These are phyloP conservation scores for Brassica balearica DNA, from an alignment of 441 rosid genomes.

Conservation along the genomic window DNA sequence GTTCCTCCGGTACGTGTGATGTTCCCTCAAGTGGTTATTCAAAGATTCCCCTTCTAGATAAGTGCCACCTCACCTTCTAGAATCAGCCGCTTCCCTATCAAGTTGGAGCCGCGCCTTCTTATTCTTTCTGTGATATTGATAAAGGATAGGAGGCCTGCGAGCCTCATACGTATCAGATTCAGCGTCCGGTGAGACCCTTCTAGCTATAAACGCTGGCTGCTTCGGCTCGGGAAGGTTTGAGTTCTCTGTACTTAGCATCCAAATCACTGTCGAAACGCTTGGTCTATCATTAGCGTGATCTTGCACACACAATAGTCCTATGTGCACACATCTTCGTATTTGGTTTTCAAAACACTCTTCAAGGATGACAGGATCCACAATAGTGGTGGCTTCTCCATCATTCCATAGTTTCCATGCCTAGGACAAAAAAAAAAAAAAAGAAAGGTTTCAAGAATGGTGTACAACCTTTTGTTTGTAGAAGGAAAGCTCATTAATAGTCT, in stretches of 20 bases:
- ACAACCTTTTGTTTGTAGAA: neutral
- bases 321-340: slow-evolving; percentile 10
- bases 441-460: neutral
- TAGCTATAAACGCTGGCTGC: slow-evolving; percentile 26
- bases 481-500: slow-evolving; percentile 32
- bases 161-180: too few relatives aligned
- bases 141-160: too few relatives aligned
- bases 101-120: too few relatives aligned
- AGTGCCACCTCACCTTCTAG: too few relatives aligned
- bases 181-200: slow-evolving; percentile 41
- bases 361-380: slow-evolving; percentile 1
- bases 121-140: too few relatives aligned
- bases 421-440: neutral
- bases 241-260: slow-evolving; percentile 18
- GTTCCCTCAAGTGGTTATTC: too few relatives aligned
- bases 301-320: slow-evolving; percentile 9
- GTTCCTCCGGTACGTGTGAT: too few relatives aligned
- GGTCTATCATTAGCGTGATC: slow-evolving; percentile 14
- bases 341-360: slow-evolving; percentile 9
- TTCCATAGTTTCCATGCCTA: slow-evolving; percentile 18
- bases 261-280: neutral
- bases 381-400: slow-evolving; percentile 8
- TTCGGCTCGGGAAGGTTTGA: neutral
- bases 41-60: too few relatives aligned
- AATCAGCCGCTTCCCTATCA: too few relatives aligned